Percentiles rank a stretch among this genome's conserved stretches.
phyloP scores from a whole-genome alignment of 2,329 filamentous ascomycete species.

The Alternaria sp. region DNA sequence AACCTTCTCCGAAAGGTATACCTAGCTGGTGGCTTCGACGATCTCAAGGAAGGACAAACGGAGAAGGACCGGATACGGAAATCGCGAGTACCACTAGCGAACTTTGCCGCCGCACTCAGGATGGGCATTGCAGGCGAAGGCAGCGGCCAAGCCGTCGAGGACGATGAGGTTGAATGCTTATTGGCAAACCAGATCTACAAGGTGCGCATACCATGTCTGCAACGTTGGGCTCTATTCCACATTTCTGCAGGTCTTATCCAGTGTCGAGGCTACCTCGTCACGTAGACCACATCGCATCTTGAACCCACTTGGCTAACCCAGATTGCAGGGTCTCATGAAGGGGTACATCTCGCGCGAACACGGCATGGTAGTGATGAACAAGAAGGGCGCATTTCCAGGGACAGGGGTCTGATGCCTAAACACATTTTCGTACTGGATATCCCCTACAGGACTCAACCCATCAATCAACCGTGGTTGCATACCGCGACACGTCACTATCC shows the following conservation, averaged over 20 bases:
- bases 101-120: slow-evolving; percentile 86
- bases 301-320: slow-evolving; percentile 26
- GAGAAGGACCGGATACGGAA: slow-evolving; percentile 68
- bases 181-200: slow-evolving; percentile 98
- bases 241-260: background rate
- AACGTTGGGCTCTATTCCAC: background rate
- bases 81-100: slow-evolving; percentile 80
- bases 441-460: slow-evolving; percentile 14
- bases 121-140: slow-evolving; percentile 68
- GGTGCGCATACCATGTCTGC: slow-evolving; percentile 60
- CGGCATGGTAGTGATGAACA: slow-evolving; percentile 90
- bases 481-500: slow-evolving; percentile 15
- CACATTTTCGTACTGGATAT: slow-evolving; percentile 16
- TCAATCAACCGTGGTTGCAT: slow-evolving; percentile 15
- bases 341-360: slow-evolving; percentile 95
- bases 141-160: slow-evolving; percentile 70
- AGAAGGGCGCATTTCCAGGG: slow-evolving; percentile 90
- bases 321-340: slow-evolving; percentile 84
- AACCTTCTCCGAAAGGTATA: slow-evolving; percentile 95
- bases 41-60: slow-evolving; percentile 72
- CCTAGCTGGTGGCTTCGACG: slow-evolving; percentile 78
- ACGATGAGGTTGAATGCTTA: slow-evolving; percentile 94
- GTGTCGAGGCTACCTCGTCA: slow-evolving; percentile 20
- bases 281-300: slow-evolving; percentile 5
- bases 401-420: slow-evolving; percentile 69